Percentiles rank a stretch among this genome's conserved stretches.
Conservation (phyloP, 2,329 filamentous ascomycete genomes). For the Curvularia spicifera region DNA sequence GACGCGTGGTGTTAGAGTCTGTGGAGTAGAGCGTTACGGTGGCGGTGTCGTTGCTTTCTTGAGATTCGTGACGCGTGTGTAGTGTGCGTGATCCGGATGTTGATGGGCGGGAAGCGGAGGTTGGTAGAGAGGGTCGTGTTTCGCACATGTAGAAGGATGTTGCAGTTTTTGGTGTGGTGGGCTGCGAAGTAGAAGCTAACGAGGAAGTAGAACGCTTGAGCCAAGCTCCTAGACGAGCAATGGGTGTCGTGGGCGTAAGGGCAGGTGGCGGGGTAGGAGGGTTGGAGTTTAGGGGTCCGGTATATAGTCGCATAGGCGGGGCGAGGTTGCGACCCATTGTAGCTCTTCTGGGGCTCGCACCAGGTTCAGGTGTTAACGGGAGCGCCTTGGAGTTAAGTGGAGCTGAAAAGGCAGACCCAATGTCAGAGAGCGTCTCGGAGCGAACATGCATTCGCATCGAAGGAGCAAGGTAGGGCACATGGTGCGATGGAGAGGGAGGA, state of each 20-base stretch:
- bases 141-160: slow-evolving; percentile 44
- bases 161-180: slow-evolving; percentile 17
- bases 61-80: slow-evolving; percentile 41
- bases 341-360: slow-evolving; percentile 15
- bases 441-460: slow-evolving; percentile 54
- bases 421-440: slow-evolving; percentile 56
- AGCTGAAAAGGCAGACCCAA: slow-evolving; percentile 55
- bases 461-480: slow-evolving; percentile 57
- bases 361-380: slow-evolving; percentile 26
- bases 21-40: slow-evolving; percentile 41
- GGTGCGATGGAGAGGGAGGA: slow-evolving; percentile 46
- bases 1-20: slow-evolving; percentile 19
- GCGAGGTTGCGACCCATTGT: slow-evolving; percentile 36
- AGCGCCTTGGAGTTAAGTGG: slow-evolving; percentile 43
- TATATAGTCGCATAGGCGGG: slow-evolving; percentile 28
- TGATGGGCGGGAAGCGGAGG: slow-evolving; percentile 26
- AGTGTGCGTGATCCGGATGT: slow-evolving; percentile 30
- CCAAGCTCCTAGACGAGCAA: slow-evolving; percentile 45
- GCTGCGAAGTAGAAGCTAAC: slow-evolving; percentile 26
- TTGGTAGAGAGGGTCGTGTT: slow-evolving; percentile 11
- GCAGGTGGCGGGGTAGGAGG: slow-evolving; percentile 46
- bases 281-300: slow-evolving; percentile 43
- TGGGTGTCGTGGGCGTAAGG: slow-evolving; percentile 43
- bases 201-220: slow-evolving; percentile 42
- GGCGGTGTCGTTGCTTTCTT: slow-evolving; percentile 37